Base-by-base conservation (phyloP, 2,329 filamentous ascomycete genomes). In the Pleomassaria siparia region DNA sequence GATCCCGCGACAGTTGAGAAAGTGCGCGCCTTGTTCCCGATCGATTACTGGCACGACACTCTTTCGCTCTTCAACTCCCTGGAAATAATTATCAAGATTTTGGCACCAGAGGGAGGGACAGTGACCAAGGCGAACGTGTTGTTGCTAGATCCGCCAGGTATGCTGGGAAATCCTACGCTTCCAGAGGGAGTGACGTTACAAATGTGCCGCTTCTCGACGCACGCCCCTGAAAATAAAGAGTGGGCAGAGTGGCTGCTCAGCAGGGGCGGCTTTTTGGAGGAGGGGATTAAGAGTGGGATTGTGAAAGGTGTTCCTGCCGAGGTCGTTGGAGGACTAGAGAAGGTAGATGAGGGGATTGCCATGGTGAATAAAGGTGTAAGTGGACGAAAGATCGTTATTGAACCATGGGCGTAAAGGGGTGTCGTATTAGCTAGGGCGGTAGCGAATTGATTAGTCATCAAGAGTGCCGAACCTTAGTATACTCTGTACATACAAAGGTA, bases 31-130 rank as follows among this genome's bases (percentile, higher is more conserved):
- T 58, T 55, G 4, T 66, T 64, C 2, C 71, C 57, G 1, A 55
- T 76, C 2, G 46, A 56, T 9, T 69, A 74, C 40, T 67, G 68
- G 26, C 74, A 77, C 41, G 74, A 77, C 44, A 74, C 70, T 0
- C 74, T 77, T 41, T 59, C 59, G n/a, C 44, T 69, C 9, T 45
- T 58, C 5, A 20, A 46, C 9, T 47, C 51, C 1, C 43, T 60
- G 10, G 51, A 47, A 4, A 59, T 62, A 4, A 59, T 66, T 1
- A 36, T 59, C 8, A 46, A 55, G 30, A 60, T 65, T 16, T 49
- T 64, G 4, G 50, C 56, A 3, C 58, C 59, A 6, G 49, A 60
- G n/a, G 56, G 54, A 18, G 43, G 52, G n/a, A 40, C 47, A 4
- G 49, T 54, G 3, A 55, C 57, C 2, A 60, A 64, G 43, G 56